Percentiles rank a stretch among this genome's conserved stretches.
Conservation (phyloP, 805 yeast species). For the Pichia sporocuriosa region DNA sequence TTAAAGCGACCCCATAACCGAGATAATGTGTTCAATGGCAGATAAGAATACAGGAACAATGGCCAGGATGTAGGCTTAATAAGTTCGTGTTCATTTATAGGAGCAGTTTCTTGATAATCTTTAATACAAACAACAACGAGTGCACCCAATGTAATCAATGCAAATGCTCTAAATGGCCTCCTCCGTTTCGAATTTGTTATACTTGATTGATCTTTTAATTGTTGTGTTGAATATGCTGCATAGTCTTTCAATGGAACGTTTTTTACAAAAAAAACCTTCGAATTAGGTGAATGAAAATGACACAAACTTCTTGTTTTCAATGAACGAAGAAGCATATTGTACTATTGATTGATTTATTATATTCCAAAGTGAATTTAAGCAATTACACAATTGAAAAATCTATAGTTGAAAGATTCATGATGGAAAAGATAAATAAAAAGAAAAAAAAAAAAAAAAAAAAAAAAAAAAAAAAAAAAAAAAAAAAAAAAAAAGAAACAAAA, state of each 20-base stretch:
- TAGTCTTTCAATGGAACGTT: not conserved
- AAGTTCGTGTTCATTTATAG: conserved; percentile 24
- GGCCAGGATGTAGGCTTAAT: conserved; percentile 78
- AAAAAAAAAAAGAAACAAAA: not conserved
- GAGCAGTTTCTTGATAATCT: conserved; percentile 14
- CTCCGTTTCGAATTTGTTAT: not conserved
- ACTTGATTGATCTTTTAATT: not conserved
- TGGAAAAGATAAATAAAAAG: not conserved
- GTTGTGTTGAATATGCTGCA: conserved; percentile 1
- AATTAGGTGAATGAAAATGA: not conserved
- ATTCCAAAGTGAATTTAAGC: too few species aligned
- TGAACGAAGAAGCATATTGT: not conserved
- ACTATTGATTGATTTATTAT: too few species aligned
- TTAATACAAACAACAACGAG: conserved; percentile 12
- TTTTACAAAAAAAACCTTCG: conserved; percentile 1
- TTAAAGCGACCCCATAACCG: conserved; percentile 94
- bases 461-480: not conserved
- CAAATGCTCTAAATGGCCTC: conserved; percentile 8
- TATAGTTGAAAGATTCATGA: not conserved
- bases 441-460: not conserved
- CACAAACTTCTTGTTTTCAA: not conserved
- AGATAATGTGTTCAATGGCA: conserved; percentile 86
- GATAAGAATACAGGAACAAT: conserved; percentile 77
- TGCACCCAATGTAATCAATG: conserved; percentile 10
- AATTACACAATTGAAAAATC: too few species aligned